Conservation (phyloP, 148 eudicot species). For the Mesembryanthemum crystallinum region DNA sequence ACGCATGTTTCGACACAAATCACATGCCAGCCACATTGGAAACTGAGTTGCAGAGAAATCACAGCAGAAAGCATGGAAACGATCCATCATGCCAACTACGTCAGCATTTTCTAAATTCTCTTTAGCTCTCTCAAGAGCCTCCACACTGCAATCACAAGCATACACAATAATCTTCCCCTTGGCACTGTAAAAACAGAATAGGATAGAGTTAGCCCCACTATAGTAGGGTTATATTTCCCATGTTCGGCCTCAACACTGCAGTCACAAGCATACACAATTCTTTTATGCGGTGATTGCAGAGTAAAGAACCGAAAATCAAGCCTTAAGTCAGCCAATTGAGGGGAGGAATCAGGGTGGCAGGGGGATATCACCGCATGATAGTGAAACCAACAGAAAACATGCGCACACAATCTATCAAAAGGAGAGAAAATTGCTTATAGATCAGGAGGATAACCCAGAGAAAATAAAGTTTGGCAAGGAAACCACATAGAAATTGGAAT, state of each 20-base stretch:
- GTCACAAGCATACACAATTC: too few species aligned
- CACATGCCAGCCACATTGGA: slow-evolving; percentile 79
- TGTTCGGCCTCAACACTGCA: too few species aligned
- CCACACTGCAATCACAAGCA: slow-evolving; percentile 89
- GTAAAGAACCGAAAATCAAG: neutral
- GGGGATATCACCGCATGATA: too few species aligned
- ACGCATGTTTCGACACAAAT: slow-evolving; percentile 36
- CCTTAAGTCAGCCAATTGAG: neutral
- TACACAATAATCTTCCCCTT: slow-evolving; percentile 52
- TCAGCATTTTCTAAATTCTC: slow-evolving; percentile 47
- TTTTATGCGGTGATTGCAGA: too few species aligned
- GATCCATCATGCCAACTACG: slow-evolving; percentile 32
- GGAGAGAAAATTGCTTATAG: neutral
- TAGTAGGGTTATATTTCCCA: too few species aligned
- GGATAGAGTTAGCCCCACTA: slow-evolving; percentile 1
- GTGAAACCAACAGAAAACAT: neutral
- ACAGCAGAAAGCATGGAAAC: slow-evolving; percentile 68
- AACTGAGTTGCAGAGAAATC: slow-evolving; percentile 63
- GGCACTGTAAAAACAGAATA: slow-evolving; percentile 35
- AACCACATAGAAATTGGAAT: neutral
- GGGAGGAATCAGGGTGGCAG: too few species aligned
- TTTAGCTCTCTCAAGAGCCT: slow-evolving; percentile 84
- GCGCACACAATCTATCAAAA: neutral
- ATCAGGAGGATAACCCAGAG: neutral
- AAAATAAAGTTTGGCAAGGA: neutral